These are phyloP conservation scores for Pulicaria dysenterica DNA, from an alignment of 129 eudicot genomes.

Conservation along the genomic window DNA sequence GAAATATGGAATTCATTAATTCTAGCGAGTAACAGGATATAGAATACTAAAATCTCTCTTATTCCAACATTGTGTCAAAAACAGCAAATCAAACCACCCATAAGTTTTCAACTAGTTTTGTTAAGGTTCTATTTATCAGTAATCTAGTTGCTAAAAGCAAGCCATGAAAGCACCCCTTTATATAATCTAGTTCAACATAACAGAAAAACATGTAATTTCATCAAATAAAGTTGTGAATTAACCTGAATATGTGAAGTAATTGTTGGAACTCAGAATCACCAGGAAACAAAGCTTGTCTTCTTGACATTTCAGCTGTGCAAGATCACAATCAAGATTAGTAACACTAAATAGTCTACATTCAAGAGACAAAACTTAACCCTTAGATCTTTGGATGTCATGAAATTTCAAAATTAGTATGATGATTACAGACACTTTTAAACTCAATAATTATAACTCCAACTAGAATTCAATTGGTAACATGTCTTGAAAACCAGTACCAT, in stretches of 20 bases:
- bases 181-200: background rate
- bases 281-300: conserved; percentile 95
- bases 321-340: conserved; percentile 10
- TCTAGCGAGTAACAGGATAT: no score
- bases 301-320: conserved; percentile 82
- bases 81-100: background rate
- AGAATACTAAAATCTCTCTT: no score
- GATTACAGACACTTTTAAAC: background rate
- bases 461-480: background rate
- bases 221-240: conserved; percentile 2
- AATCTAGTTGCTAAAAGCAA: background rate
- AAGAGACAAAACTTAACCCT: background rate
- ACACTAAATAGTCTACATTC: background rate
- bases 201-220: background rate
- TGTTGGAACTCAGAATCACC: conserved; percentile 98
- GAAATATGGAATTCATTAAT: no score
- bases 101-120: background rate
- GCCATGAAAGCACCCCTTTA: background rate
- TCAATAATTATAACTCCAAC: background rate
- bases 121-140: background rate
- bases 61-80: background rate
- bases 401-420: background rate
- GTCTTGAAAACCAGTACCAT: background rate
- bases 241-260: conserved; percentile 92
- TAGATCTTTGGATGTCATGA: background rate